phyloP scores from a whole-genome alignment of 257 asterid species.

The Primulina huaijiensis region DNA sequence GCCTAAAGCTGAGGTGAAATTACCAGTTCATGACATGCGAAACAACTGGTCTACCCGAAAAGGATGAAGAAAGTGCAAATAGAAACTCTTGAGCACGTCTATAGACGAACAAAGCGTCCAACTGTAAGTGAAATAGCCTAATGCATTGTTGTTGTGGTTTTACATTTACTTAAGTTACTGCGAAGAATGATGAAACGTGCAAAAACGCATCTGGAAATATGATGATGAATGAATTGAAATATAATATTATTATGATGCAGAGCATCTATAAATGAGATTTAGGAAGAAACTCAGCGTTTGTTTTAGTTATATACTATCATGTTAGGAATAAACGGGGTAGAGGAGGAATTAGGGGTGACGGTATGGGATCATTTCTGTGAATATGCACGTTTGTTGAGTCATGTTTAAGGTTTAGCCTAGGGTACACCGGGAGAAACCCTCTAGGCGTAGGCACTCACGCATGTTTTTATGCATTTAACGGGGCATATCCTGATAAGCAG shows the following conservation, averaged over 20 bases:
- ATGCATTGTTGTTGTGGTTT: slow-evolving; percentile 2
- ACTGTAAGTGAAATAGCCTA: slow-evolving; percentile 59
- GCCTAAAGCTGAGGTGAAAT: slow-evolving; percentile 41
- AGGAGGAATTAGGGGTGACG: background rate
- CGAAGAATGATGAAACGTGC: background rate
- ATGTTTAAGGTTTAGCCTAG: background rate
- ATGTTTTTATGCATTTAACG: background rate
- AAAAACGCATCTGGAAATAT: background rate
- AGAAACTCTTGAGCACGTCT: slow-evolving; percentile 81
- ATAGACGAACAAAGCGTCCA: slow-evolving; percentile 78
- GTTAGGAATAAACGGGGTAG: background rate
- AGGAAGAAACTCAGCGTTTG: background rate
- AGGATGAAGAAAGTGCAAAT: slow-evolving; percentile 80
- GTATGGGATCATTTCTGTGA: background rate
- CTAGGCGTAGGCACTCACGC: background rate
- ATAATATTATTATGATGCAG: background rate
- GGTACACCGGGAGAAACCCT: background rate
- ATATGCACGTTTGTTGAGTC: background rate
- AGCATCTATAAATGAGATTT: background rate
- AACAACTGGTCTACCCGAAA: slow-evolving; percentile 73
- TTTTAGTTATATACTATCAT: background rate
- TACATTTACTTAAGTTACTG: background rate
- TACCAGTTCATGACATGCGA: slow-evolving; percentile 81
- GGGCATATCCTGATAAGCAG: background rate
- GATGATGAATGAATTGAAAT: background rate